Base-by-base conservation (phyloP, 768 basidiomycete genomes). In the Lactifluus pinguis region DNA sequence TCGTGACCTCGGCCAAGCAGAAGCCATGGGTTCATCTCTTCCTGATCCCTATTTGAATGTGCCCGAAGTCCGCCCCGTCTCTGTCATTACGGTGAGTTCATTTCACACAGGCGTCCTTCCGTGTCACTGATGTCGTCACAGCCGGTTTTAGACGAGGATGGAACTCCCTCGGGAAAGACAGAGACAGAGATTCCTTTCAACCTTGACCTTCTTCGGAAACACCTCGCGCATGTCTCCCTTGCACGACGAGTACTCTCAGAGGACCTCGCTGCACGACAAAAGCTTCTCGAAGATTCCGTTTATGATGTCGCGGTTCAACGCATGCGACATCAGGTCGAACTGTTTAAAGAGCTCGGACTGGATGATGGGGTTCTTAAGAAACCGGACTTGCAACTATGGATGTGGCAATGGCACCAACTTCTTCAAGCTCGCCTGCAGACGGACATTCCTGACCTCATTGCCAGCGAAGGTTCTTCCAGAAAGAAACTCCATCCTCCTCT, bases 331-430 rank as follows among this genome's bases (percentile, higher is more conserved):
- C 82, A 91, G 67, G 73, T 79, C 9, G 78, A 85, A 59, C 53
- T 78, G 1, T 79, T 92, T 54, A 77, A 80, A 6, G 74, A 79
- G 32, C 75, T 87, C 17, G 85, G 86, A 14, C 65, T 90, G 25
- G 78, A 71, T 30, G 76, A 74, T 60, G 73, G 72, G 19, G 72
- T 74, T 9, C 72, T 83, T 55, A 76, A 75, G 48, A 72, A 75
- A 32, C 73, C 74, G 15, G 79, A 83, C 64, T 74, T 95, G 29
- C 83, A 85, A 65, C 71, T 73, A 44, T 88, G 87, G 87, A 91
- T 95, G 89, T 92, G 87, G 86, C 75, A 81, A 7, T 95, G 92
- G 92, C 87, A 92, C 67, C 67, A 72, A 17, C 78, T 79, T 63
- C 77, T 94, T n/a, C 71, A 76, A 32, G 69, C 51, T 4, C 76